A percentile compares a stretch with the other conserved stretches of the same genome.
These are phyloP conservation scores for Populus nigra DNA, from an alignment of 345 rosid genomes.

Conservation along the genomic window DNA sequence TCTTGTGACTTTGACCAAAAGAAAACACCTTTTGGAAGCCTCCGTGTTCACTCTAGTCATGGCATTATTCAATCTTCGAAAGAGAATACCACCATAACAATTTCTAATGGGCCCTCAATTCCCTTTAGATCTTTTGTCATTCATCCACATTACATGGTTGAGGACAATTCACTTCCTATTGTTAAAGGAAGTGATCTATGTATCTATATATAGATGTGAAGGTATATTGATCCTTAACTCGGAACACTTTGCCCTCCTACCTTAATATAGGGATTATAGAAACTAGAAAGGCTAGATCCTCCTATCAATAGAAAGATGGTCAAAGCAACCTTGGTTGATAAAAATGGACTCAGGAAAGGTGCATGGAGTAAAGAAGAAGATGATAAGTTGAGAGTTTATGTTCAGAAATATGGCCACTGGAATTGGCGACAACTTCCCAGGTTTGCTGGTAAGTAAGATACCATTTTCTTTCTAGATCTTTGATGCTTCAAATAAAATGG, in stretches of 20 bases:
- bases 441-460: conserved; percentile 26
- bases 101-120: background rate
- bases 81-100: too few relatives aligned
- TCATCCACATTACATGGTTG: background rate
- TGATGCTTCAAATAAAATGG: background rate
- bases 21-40: background rate
- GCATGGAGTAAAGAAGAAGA: conserved; percentile 48
- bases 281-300: background rate
- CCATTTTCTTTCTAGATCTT: background rate
- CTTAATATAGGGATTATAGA: background rate
- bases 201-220: too few relatives aligned
- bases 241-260: too few relatives aligned
- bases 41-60: background rate
- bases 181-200: background rate
- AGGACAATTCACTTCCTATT: background rate
- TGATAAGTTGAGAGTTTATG: conserved; percentile 26
- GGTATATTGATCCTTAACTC: background rate
- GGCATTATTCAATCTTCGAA: background rate
- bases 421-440: conserved; percentile 42
- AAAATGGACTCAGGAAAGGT: conserved; percentile 42
- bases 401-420: conserved; percentile 29
- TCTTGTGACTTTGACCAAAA: conserved; percentile 2
- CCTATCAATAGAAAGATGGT: conserved; percentile 27
- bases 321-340: conserved; percentile 28
- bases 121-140: background rate